phyloP scores from a whole-genome alignment of 768 basidiomycete species.

The Amylocystis lapponica region DNA sequence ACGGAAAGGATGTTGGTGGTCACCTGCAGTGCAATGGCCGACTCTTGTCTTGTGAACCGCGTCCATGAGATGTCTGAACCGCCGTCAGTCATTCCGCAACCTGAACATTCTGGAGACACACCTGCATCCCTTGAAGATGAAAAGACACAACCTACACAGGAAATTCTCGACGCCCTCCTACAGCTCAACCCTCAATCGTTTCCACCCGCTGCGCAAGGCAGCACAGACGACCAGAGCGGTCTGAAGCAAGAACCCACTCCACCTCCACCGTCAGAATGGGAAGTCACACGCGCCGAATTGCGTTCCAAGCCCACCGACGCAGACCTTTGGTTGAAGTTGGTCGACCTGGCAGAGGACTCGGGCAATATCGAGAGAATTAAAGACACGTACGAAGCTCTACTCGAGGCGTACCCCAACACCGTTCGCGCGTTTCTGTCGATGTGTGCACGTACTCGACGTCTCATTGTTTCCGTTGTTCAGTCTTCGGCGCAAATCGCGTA shows the following conservation, averaged over 20 bases:
- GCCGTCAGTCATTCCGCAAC: not conserved
- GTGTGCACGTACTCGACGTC: constrained; percentile 17
- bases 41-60: not conserved
- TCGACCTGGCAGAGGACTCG: constrained; percentile 69
- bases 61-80: constrained; percentile 9
- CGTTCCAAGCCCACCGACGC: constrained; percentile 67
- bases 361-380: constrained; percentile 79
- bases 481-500: constrained; percentile 82
- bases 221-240: constrained; percentile 5
- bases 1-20: not conserved
- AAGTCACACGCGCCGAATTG: constrained; percentile 53
- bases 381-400: constrained; percentile 73
- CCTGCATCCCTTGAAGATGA: constrained; percentile 2
- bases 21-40: not conserved
- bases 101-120: constrained; percentile 4
- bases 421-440: constrained; percentile 54
- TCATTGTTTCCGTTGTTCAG: constrained; percentile 34
- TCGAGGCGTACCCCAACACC: constrained; percentile 86
- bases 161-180: constrained; percentile 31
- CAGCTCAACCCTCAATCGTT: constrained; percentile 27
- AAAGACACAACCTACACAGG: constrained; percentile 32
- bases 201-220: constrained; percentile 23
- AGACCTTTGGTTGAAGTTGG: constrained; percentile 72
- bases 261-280: constrained; percentile 57
- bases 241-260: constrained; percentile 11